Base-by-base conservation (phyloP, 1,139 yeast species). In the Candida sojae region DNA sequence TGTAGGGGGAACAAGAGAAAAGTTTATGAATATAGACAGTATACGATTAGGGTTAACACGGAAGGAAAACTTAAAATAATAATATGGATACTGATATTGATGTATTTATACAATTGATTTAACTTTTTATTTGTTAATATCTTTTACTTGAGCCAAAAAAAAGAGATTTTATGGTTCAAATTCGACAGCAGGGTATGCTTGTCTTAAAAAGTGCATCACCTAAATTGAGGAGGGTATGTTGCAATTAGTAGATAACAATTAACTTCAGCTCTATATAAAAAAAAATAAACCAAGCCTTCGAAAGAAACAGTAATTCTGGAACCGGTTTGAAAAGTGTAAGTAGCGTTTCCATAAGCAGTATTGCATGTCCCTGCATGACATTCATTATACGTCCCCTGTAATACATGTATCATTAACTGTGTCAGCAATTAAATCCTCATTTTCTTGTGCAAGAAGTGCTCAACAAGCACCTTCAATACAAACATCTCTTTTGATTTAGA, bases 141-240 rank as follows among this genome's bases (percentile, higher is more conserved):
- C 58, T 43, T 55, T 57, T 17, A 53, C 66, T 48, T 59, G 69
- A 7, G 68, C 71, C 28, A 67, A 39, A 5, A 63, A 56, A 41
- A 66, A 57, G n/a, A 57, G n/a, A 53, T 50, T 29, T 51, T 50
- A 45, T 57, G 68, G 7, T 62, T 64, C 42, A 66, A 60, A 46
- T 67, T 17, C 62, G 49, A 57, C 65, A 36, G 61, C 62, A 26
- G 59, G 54, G 51, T 67, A 67, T 5, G 67, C 66, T 36, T 53
- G 52, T 56, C 69, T 59, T 58, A 67, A 62, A 48, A 67, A 64
- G 46, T 17, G 61, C 57, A 46, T 63, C 70, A 13, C 71, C 71
- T 17, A 3, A 17, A 17, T 17, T 17, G 21, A 17, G 21, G 21
- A 17, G 21, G 21, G 3, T 3, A 17, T 17, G 3, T 31, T 7